Evolutionary conservation across 2,329 filamentous ascomycete genomes (phyloP), one percentile per base, ranked within the genome.

Genomic region (Fusarium verrucosum): DNA sequence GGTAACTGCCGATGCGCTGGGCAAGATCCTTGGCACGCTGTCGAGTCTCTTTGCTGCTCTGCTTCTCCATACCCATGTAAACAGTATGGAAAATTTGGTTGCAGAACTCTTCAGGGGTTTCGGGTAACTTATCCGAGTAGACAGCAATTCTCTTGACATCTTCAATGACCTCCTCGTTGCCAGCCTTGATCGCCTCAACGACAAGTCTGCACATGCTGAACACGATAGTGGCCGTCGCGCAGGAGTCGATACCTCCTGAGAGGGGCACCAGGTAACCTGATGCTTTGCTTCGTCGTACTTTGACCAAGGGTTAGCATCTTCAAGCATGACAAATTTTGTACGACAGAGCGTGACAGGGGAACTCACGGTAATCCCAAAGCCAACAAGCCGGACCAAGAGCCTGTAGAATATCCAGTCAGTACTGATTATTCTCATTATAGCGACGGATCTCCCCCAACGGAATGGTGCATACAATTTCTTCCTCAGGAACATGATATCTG

Each of bases 21-120:
- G 83, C 74, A 1, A 94, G 81, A 1, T 84, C 80, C 70, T 85
- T 84, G 2, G 92, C 89, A 25, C 92, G 81, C 42, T 82, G 80
- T 10, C 91, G 80, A 0, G 91, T 93, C 64, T 92, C 89, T 37
- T 79, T 77, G 22, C 84, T 87, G 45, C 85, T 88, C 37, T 89
- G 89, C 62, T 89, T 86, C 66, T 82, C 78, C 71, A 88, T 93
- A 11, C 90, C 91, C 87, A 92, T 89, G 75, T 71, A 71, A 2
- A 69, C 42, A 1, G 72, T 74, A 22, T 72, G 67, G 7, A 76
- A 71, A 10, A 77, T 50, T 26, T 69, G 64, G 81, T 86, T 70
- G 33, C 74, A 74, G 44, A 90, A 80, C 36, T 89, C 86, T 71
- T 89, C 80, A 3, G 86, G 79, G 0, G 82, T 84, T 25, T 77